Evolutionary conservation across 1,284 basidiomycete genomes (phyloP).

Genomic region (Papiliotrema terrestris): DNA sequence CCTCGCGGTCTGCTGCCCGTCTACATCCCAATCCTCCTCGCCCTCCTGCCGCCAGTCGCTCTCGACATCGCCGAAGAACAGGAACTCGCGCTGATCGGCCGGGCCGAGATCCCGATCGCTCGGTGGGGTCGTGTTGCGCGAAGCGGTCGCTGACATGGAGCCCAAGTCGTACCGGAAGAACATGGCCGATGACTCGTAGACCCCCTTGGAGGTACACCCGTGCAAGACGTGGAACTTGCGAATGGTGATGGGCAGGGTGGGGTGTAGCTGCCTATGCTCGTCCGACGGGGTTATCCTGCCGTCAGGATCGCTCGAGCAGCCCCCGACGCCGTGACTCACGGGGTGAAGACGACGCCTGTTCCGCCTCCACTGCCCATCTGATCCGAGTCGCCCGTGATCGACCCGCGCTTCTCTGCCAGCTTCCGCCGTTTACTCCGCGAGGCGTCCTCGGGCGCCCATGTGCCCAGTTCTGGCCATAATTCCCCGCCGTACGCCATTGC

Average conservation of each 20-base stretch:
- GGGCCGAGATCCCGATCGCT: slow-evolving; percentile 1
- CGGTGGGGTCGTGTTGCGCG: background rate
- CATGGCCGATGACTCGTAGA: slow-evolving; percentile 44
- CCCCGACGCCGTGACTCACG: slow-evolving; percentile 19
- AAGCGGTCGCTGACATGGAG: slow-evolving; percentile 2
- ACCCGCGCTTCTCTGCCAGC: background rate
- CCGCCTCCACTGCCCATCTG: slow-evolving; percentile 11
- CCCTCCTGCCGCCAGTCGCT: slow-evolving; percentile 20
- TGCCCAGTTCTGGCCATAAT: slow-evolving; percentile 46
- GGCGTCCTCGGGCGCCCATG: slow-evolving; percentile 25
- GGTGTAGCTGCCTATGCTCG: slow-evolving; percentile 25
- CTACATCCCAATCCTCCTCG: slow-evolving; percentile 17
- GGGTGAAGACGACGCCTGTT: slow-evolving; percentile 27
- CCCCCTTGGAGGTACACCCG: slow-evolving; percentile 40
- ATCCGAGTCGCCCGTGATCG: background rate
- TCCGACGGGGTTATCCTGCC: slow-evolving; percentile 8
- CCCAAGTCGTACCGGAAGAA: slow-evolving; percentile 41
- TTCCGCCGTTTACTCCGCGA: background rate
- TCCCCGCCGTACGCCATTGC: slow-evolving; percentile 40
- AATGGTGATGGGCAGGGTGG: slow-evolving; percentile 33
- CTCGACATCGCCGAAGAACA: slow-evolving; percentile 49
- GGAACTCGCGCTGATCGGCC: slow-evolving; percentile 23
- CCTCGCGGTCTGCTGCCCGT: slow-evolving; percentile 10
- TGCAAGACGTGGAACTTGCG: slow-evolving; percentile 41
- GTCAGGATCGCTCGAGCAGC: background rate